Percentiles rank a stretch among this genome's conserved stretches.
These are phyloP conservation scores for Claviceps capensis DNA, from an alignment of 2,329 filamentous ascomycete genomes.

Conservation along the genomic window DNA sequence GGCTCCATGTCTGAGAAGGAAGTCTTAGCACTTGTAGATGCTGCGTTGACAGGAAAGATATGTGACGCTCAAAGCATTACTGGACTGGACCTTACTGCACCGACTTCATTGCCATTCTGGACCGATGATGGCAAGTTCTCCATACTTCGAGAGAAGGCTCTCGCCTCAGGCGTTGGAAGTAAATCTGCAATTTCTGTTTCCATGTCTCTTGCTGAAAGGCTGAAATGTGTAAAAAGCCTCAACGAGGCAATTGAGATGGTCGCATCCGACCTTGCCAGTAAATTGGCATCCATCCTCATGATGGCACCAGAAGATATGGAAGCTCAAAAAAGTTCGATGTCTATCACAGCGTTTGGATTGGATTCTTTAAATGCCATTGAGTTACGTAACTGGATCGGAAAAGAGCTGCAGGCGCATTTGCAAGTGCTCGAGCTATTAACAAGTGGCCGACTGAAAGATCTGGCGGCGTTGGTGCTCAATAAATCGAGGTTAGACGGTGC, in stretches of 20 bases:
- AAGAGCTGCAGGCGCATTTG: constrained; percentile 27
- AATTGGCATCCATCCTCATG: constrained; percentile 23
- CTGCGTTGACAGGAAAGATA: constrained; percentile 33
- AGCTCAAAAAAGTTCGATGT: constrained; percentile 9
- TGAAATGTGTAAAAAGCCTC: constrained; percentile 5
- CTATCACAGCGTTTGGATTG: constrained; percentile 18
- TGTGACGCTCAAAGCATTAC: constrained; percentile 35
- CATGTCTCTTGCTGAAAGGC: constrained; percentile 8
- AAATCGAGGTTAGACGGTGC: constrained; percentile 13
- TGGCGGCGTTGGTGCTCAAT: constrained; percentile 13
- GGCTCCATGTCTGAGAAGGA: constrained; percentile 39
- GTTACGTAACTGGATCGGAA: constrained; percentile 37
- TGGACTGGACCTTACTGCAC: constrained; percentile 30
- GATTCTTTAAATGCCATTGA: constrained; percentile 38
- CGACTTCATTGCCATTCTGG: constrained; percentile 32
- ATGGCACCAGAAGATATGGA: constrained; percentile 13
- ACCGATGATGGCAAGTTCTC: constrained; percentile 40
- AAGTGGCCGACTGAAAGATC: constrained; percentile 25
- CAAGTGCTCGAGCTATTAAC: constrained; percentile 42
- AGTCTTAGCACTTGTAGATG: constrained; percentile 38
- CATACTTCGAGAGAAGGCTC: constrained; percentile 26
- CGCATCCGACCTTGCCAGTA: constrained; percentile 11
- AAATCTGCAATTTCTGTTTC: constrained; percentile 1
- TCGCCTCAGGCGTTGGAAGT: constrained; percentile 6
- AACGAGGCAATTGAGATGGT: constrained; percentile 15